A percentile compares a stretch with the other conserved stretches of the same genome.
phyloP scores from a whole-genome alignment of 805 yeast genomes.

The Metschnikowia lochheadii region DNA sequence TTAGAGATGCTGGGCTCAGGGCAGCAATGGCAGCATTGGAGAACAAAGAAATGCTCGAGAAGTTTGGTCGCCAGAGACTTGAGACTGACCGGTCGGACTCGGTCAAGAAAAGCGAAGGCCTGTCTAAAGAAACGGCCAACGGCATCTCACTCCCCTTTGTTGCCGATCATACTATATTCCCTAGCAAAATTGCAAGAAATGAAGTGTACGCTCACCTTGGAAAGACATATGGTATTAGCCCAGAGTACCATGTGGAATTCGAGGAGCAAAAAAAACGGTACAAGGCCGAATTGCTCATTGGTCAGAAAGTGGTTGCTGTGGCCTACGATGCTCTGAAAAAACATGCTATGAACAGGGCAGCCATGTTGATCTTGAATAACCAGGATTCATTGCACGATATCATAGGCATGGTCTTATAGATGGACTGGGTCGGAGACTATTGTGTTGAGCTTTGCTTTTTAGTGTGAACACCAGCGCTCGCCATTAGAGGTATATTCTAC shows the following conservation, averaged over 20 bases:
- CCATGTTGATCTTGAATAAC: conserved; percentile 32
- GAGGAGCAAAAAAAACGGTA: conserved; percentile 21
- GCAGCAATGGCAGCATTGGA: conserved; percentile 82
- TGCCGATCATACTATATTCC: conserved; percentile 26
- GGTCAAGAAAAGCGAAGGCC: conserved; percentile 4
- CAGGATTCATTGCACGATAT: conserved; percentile 17
- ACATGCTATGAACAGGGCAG: conserved; percentile 39
- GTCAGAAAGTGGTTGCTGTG: conserved; percentile 26
- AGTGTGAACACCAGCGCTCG: not conserved
- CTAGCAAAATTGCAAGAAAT: conserved; percentile 33
- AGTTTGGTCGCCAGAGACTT: conserved; percentile 53
- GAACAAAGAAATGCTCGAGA: conserved; percentile 56
- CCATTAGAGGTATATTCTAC: not conserved
- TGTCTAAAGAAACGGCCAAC: not conserved
- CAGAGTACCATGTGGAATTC: conserved; percentile 29
- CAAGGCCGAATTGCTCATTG: conserved; percentile 28
- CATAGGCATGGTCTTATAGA: conserved; percentile 8
- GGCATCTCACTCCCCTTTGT: conserved; percentile 23
- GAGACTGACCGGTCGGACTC: conserved; percentile 20
- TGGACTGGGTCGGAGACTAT: not conserved
- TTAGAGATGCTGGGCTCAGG: conserved; percentile 72
- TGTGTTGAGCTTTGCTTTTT: not conserved
- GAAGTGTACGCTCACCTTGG: conserved; percentile 38
- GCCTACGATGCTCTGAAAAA: conserved; percentile 36
- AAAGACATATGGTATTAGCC: conserved; percentile 30